phyloP scores from a whole-genome alignment of 495 filamentous ascomycete genomes.

The Aspergillus biplanus region DNA sequence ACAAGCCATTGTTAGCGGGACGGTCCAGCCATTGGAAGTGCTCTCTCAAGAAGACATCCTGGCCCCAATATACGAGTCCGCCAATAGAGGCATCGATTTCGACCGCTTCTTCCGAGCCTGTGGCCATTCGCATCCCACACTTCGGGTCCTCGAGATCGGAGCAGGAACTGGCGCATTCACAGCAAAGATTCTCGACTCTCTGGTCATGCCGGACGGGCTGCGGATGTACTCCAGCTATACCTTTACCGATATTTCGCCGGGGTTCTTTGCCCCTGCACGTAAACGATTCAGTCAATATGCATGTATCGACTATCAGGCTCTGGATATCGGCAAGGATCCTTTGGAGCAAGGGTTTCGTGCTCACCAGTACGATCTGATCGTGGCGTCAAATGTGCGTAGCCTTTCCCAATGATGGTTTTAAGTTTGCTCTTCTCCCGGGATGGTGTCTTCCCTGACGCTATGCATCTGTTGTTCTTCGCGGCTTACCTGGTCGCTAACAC shows the following conservation, averaged over 20 bases:
- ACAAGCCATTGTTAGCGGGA: too few relatives aligned
- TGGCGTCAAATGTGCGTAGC: conserved; percentile 50
- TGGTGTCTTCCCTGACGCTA: too few relatives aligned
- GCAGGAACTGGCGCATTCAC: conserved; percentile 44
- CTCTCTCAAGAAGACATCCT: too few relatives aligned
- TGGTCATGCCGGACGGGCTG: conserved; percentile 27
- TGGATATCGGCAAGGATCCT: conserved; percentile 53
- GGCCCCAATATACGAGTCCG: too few relatives aligned
- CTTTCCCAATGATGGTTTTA: background rate
- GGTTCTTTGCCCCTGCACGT: conserved; percentile 52
- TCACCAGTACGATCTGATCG: conserved; percentile 52
- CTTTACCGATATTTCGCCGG: conserved; percentile 46
- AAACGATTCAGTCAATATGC: conserved; percentile 40
- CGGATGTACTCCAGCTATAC: conserved; percentile 32
- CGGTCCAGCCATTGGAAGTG: too few relatives aligned
- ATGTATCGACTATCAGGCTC: conserved; percentile 45
- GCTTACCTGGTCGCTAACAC: conserved; percentile 5
- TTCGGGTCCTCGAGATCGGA: conserved; percentile 51
- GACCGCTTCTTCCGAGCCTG: conserved; percentile 26
- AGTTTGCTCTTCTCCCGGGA: conserved; percentile 19
- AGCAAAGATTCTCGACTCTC: conserved; percentile 9
- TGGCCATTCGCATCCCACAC: conserved; percentile 40
- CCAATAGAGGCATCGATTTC: too few relatives aligned
- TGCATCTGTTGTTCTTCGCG: conserved; percentile 21
- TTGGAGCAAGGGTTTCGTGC: conserved; percentile 49